phyloP scores from a whole-genome alignment of 1,284 basidiomycete genomes.

The Trichosporon sp. region DNA sequence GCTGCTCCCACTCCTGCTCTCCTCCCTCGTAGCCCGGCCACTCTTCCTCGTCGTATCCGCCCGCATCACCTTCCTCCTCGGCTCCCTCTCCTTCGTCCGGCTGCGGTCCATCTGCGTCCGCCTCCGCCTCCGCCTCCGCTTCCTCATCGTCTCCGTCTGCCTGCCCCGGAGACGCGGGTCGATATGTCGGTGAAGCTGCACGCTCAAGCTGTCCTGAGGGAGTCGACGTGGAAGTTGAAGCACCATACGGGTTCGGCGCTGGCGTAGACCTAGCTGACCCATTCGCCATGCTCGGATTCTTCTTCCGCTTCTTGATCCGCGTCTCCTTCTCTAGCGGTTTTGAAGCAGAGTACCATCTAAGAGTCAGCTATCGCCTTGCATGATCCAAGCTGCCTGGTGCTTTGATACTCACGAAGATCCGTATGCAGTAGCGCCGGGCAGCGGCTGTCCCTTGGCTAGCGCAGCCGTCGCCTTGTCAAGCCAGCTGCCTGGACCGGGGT shows the following conservation, averaged over 20 bases:
- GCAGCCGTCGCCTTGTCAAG: slow-evolving; percentile 47
- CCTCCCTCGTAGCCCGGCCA: background rate
- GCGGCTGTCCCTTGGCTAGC: slow-evolving; percentile 32
- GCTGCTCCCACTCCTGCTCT: background rate
- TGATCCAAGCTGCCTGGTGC: background rate
- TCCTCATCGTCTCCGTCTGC: background rate
- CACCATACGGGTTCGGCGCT: background rate
- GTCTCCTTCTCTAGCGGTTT: slow-evolving; percentile 11
- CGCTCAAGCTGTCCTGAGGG: background rate
- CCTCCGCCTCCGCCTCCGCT: background rate
- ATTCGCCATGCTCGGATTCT: slow-evolving; percentile 6
- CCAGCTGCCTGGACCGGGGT: slow-evolving; percentile 48
- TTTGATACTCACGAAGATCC: slow-evolving; percentile 33
- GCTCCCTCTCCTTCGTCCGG: background rate
- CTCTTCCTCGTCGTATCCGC: slow-evolving; percentile 2
- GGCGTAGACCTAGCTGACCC: background rate
- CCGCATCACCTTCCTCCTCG: slow-evolving; percentile 10
- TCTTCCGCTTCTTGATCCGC: background rate
- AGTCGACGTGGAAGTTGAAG: background rate
- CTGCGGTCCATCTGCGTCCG: background rate
- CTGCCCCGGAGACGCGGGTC: slow-evolving; percentile 13
- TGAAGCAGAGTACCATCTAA: slow-evolving; percentile 19
- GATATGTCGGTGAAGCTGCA: slow-evolving; percentile 9
- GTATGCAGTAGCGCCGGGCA: slow-evolving; percentile 33
- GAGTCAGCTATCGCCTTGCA: background rate